phyloP scores from a whole-genome alignment of 306 rosid species.

The Fagus sylvatica region DNA sequence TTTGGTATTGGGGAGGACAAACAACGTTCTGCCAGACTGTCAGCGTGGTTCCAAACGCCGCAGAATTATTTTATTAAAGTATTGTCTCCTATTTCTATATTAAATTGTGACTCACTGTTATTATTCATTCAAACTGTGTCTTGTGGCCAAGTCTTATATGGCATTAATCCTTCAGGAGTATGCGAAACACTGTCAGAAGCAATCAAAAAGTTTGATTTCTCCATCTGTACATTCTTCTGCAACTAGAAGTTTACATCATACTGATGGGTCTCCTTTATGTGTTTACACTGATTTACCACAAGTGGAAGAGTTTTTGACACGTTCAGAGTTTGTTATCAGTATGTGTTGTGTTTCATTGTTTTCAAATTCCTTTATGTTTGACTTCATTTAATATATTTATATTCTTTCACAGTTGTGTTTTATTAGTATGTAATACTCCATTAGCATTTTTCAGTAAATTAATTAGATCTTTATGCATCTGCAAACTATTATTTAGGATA shows the following conservation, averaged over 20 bases:
- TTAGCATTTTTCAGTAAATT: not conserved
- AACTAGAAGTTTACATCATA: constrained; percentile 34
- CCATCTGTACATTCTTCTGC: constrained; percentile 27
- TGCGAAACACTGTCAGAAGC: constrained; percentile 53
- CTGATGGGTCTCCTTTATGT: constrained; percentile 44
- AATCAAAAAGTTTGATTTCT: constrained; percentile 28
- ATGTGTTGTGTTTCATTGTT: constrained; percentile 36
- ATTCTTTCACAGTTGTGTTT: not conserved
- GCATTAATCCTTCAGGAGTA: constrained; percentile 56
- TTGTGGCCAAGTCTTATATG: constrained; percentile 19
- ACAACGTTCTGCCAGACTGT: constrained; percentile 89
- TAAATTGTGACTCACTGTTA: constrained; percentile 18
- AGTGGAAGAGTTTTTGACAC: constrained; percentile 78
- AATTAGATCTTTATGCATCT: not conserved
- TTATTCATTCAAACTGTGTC: constrained; percentile 11
- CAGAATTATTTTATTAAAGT: constrained; percentile 76
- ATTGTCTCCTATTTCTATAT: constrained; percentile 33
- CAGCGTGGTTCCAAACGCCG: constrained; percentile 91
- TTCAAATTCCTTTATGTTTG: constrained; percentile 4
- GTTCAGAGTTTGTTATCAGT: constrained; percentile 72
- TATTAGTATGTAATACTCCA: not conserved
- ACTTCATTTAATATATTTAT: constrained; percentile 4
- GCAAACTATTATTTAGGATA: not conserved
- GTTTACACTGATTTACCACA: constrained; percentile 89
- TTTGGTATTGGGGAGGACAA: constrained; percentile 88